Base-by-base conservation (phyloP, 2,329 filamentous ascomycete species). In the Parastagonospora avenae region DNA sequence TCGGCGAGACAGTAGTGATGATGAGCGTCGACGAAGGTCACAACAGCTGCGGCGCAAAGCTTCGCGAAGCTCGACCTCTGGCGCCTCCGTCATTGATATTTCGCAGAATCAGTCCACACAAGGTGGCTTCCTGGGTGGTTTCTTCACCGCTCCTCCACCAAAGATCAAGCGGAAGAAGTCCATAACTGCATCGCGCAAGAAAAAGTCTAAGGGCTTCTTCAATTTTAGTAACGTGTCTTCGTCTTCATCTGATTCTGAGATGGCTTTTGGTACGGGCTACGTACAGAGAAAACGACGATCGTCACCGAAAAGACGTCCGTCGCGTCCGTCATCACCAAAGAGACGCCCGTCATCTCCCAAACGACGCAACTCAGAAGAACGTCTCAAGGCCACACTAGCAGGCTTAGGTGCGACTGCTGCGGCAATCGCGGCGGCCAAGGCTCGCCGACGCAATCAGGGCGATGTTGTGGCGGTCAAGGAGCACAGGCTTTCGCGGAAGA, bases 81-180 rank as follows among this genome's bases (percentile, higher is more conserved):
- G 81, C 36, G 82, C 81, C 12, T 88, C 85, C 1, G 79, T 86
- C 48, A 73, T 90, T 46, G 87, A 91, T 63, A 86, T 91, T 45
- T 89, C 87, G 42, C 80, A 80, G 33, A 76, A 78, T 40, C 78
- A 79, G 45, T 78, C 75, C 51, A 77, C 77, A 6, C 75, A 79
- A 47, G 59, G 66, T 16, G 67, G 67, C 27, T 66, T 75, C 29
- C 74, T 77, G 35, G 79, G 81, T 53, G 83, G 85, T 33, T 79
- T 85, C 46, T 75, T 91, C 48, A 80, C 84, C 12, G 89, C 90
- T 65, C 63, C 68, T 31, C 62, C 70, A 11, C 62, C 64, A 4
- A 70, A 71, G 48, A 54, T 67, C 37, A 70, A 70, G 41, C 64
- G 60, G 4, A 52, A 49, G 9, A 72, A 69, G 50, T 43, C 50